Evolutionary conservation across 106 monocot species (phyloP).

Genomic region (Gastrodia elata): DNA sequence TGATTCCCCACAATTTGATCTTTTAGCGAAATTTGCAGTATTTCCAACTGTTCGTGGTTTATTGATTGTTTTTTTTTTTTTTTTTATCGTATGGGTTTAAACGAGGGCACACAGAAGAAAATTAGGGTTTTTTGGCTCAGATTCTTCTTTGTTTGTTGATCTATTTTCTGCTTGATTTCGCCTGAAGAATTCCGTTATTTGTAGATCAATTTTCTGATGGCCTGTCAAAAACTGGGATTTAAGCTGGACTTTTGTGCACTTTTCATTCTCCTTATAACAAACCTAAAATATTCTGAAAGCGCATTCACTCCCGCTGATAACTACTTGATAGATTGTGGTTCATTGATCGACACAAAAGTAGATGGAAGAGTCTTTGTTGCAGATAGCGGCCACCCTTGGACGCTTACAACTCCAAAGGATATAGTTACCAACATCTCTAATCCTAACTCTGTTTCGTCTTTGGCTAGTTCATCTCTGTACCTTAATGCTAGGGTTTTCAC

Average conservation of each 20-base stretch:
- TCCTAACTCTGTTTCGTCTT: conserved; percentile 20
- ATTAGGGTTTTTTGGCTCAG: conserved; percentile 2
- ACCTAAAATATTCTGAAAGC: not conserved
- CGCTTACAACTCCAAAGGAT: conserved; percentile 20
- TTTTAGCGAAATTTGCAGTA: not conserved
- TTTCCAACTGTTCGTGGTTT: not conserved
- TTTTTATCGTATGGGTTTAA: not conserved
- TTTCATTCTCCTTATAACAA: not conserved
- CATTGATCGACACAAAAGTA: conserved; percentile 26
- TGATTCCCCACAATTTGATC: not conserved
- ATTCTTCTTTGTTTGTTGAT: conserved; percentile 6
- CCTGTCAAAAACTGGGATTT: not conserved
- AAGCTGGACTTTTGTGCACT: not conserved
- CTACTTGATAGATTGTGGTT: conserved; percentile 76
- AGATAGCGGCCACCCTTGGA: conserved; percentile 26
- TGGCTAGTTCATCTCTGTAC: conserved; percentile 7
- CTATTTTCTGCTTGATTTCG: not conserved
- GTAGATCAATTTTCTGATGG: conserved; percentile 1
- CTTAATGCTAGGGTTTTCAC: conserved; percentile 6
- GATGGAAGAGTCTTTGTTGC: conserved; percentile 30
- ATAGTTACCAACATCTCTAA: conserved; percentile 25
- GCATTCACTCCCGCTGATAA: conserved; percentile 58
- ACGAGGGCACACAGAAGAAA: not conserved
- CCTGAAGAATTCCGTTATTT: not conserved
- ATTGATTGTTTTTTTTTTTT: conserved; percentile 1